phyloP scores from a whole-genome alignment of 2,329 filamentous ascomycete species.

The Aspergillus sp. region DNA sequence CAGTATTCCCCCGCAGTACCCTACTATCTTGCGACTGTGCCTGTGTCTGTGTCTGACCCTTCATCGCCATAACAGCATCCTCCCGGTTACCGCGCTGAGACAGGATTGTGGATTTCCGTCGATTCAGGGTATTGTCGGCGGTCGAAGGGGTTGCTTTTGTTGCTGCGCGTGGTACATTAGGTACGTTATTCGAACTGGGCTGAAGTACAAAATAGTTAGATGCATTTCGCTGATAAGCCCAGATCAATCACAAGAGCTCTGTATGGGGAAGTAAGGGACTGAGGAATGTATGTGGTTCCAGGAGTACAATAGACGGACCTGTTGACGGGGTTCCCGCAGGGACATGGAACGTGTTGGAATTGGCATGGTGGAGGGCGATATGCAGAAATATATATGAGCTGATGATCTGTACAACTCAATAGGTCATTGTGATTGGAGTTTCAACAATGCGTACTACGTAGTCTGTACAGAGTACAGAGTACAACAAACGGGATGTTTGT shows the following conservation, averaged over 20 bases:
- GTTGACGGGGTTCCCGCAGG: constrained; percentile 26
- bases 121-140: constrained; percentile 13
- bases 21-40: constrained; percentile 9
- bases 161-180: not conserved
- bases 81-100: constrained; percentile 15
- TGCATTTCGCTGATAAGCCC: not conserved
- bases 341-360: constrained; percentile 32
- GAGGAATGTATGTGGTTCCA: not conserved
- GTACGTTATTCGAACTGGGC: not conserved
- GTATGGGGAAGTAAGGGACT: not conserved
- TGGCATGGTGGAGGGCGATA: constrained; percentile 23
- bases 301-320: constrained; percentile 14
- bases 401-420: no score
- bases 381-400: not conserved
- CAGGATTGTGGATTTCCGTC: constrained; percentile 26
- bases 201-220: not conserved
- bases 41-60: not conserved
- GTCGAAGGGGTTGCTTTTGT: constrained; percentile 4
- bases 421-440: no score
- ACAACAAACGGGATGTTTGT: not conserved
- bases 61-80: no score
- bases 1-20: constrained; percentile 6
- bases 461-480: not conserved
- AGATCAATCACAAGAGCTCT: not conserved
- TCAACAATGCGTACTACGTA: no score